Base-by-base conservation (phyloP, 1,284 basidiomycete genomes). In the Violaceomyces palustris region DNA sequence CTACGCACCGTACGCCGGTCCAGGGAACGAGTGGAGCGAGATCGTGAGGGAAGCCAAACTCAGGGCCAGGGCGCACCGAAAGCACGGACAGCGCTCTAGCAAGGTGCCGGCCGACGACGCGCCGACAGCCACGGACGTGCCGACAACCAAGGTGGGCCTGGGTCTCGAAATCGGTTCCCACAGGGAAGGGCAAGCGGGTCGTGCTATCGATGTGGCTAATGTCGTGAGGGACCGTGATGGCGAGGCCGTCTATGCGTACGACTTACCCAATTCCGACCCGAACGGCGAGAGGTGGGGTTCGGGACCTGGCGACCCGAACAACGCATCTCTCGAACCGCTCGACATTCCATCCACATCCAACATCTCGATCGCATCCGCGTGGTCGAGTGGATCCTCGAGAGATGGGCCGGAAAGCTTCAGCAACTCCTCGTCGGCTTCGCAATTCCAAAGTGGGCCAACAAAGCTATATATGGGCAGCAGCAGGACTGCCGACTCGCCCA, bases 221-320 rank as follows among this genome's bases (percentile, higher is more conserved):
- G n/a, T 24, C 19, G 10, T 15, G n/a, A 59, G 15, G 25, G 1
- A 14, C 18, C 17, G 3, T 17, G 7, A 37, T 44, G 35, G 36
- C 17, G 26, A 31, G 7, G 18, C 15, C 22, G 15, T 19, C 17
- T 17, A 23, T 7, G 29, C 29, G 14, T 14, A 24, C 17, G n/a
- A 38, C 15, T 33, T 45, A n/a, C 48, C 50, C 37, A 65, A 65
- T 21, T 63, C 60, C 29, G 62, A 65, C 43, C 62, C 62, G 0
- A 55, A 65, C 19, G 62, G 62, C 18, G 62, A 64, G 28, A 23
- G 56, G 22, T 64, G 59, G 62, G n/a, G n/a, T n/a, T n/a, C n/a
- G n/a, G 19, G 8, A 39, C 27, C 10, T 18, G 10, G 17, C 9
- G 17, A 14, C 10, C 9, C 17, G 33, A 35, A 15, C 10, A 10